These are phyloP conservation scores for Suillus cothurnatus DNA, from an alignment of 768 basidiomycete genomes.

Conservation along the genomic window DNA sequence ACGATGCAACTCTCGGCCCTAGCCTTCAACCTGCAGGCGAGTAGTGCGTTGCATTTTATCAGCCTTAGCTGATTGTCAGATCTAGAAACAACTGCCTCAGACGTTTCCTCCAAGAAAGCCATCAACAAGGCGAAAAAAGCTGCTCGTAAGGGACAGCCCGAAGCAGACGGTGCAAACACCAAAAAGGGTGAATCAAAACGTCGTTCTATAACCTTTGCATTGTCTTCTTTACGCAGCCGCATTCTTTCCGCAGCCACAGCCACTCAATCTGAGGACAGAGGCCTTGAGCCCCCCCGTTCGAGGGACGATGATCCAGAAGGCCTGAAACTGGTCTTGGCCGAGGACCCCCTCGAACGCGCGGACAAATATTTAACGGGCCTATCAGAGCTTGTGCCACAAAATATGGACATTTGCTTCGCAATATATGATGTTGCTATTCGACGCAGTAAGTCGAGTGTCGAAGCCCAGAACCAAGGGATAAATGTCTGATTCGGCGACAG, in stretches of 20 bases:
- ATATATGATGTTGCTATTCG: slow-evolving; percentile 83
- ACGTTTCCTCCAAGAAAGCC: slow-evolving; percentile 66
- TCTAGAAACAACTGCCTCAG: not conserved
- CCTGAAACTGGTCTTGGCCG: slow-evolving; percentile 58
- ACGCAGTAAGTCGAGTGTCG: slow-evolving; percentile 58
- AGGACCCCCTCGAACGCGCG: slow-evolving; percentile 76
- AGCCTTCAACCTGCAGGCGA: slow-evolving; percentile 40
- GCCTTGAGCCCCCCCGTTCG: slow-evolving; percentile 52
- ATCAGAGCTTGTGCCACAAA: slow-evolving; percentile 47
- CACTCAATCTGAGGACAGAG: slow-evolving; percentile 60
- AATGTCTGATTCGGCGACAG: slow-evolving; percentile 39
- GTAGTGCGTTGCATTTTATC: slow-evolving; percentile 6
- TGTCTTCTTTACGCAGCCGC: slow-evolving; percentile 15
- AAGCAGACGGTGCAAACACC: slow-evolving; percentile 44
- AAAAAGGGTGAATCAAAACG: slow-evolving; percentile 61
- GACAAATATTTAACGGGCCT: slow-evolving; percentile 70
- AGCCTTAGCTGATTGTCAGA: slow-evolving; percentile 3
- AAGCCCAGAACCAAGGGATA: not conserved
- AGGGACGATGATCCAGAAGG: slow-evolving; percentile 91
- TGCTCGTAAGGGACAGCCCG: slow-evolving; percentile 58
- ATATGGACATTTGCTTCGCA: slow-evolving; percentile 72
- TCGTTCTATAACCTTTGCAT: slow-evolving; percentile 16
- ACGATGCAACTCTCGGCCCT: slow-evolving; percentile 65
- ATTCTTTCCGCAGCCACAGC: slow-evolving; percentile 33
- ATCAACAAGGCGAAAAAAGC: slow-evolving; percentile 88